Base-by-base conservation (phyloP, 169 alveolate genomes). In the Sarcocystis neurona region DNA sequence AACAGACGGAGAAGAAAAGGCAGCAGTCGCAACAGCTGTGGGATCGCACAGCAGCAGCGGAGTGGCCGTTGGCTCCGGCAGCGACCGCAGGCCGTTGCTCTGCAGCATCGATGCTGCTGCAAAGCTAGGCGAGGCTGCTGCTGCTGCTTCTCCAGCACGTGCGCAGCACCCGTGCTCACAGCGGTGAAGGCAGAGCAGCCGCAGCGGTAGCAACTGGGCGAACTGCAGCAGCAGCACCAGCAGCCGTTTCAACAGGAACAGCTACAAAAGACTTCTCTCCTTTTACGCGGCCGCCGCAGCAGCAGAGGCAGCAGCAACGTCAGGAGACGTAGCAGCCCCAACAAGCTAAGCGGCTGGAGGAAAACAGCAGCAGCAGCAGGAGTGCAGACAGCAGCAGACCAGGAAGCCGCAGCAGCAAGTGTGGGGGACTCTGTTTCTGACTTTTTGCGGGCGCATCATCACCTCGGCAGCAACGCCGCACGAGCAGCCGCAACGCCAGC, bases 201-300 rank as follows among this genome's bases (percentile, higher is more conserved):
- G 6, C 30, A 44, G n/a, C 77, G 37, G 37, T n/a, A 15, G 4
- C 23, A 77, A 77, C 46, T 37, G 48, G 8, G 32, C 53, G 56
- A 79, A 79, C 43, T n/a, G n/a, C n/a, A n/a, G 74, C 87, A 30
- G 87, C 87, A 15, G 87, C 87, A 5, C 75, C 74, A 30, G 87
- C 87, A 41, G 87, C 87, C 0, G 87, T 79, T 50, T 70, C 87
- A n/a, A 74, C 74, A 6, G 87, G 75, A 46, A 74, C 87, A 4
- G 87, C 87, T 4, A 63, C 84, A 6, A 58, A 70, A 4, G 87
- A 70, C 53, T 70, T 74, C 15, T 70, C 87, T 30, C 75, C 87
- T 37, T 48, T 27, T 32, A 74, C 75, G 27, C 15, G 48, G 30
- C n/a, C 87, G 27, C 87, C 48, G 68, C 77, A 63, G 32, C 87